Base-by-base conservation (phyloP, 202 grass and related monocot species). In the Zizania palustris region DNA sequence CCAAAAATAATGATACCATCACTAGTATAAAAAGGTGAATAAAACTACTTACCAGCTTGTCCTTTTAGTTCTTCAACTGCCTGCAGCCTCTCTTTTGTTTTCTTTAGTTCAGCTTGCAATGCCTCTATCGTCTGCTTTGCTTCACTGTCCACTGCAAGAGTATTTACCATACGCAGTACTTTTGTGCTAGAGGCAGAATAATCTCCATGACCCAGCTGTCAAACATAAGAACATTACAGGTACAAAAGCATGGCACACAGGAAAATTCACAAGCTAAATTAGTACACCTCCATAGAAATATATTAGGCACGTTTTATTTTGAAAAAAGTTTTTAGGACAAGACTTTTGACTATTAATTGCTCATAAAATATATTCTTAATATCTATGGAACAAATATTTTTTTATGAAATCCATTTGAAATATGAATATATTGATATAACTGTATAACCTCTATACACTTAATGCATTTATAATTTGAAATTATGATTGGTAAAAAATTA, bases 21-120 rank as follows among this genome's bases (percentile, higher is more conserved):
- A 86, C 67, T 22, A 42, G 19, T 42, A 42, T 9, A 68, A 69
- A 63, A 35, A 45, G 35, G 21, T 70, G 57, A 61, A 56, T 45
- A 20, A 85, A 59, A 80, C 58, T 55, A 60, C 51, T 51, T 88
- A 94, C 95, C 91, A 78, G 82, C 80, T 79, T 98, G 95, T 65
- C 95, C 95, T 71, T 93, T 94, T 74, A 98, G 74, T 90, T 98
- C 95, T 88, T 98, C 95, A 15, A 98, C 78, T 80, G 91, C 95
- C 58, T 94, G 89, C 62, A 98, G 72, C 45, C 85, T 94, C 67
- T 90, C 91, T 61, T 87, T 93, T 8, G 91, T 98, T 92, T 88
- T 98, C 83, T 98, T 98, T 63, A 98, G 71, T 79, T 98, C 91
- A 64, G 84, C 82, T 82, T 89, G 89, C 67, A 98, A 43, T 69